Evolutionary conservation across 192 early-diverging fungal species (phyloP).

Genomic region (Allomyces macrogynus): DNA sequence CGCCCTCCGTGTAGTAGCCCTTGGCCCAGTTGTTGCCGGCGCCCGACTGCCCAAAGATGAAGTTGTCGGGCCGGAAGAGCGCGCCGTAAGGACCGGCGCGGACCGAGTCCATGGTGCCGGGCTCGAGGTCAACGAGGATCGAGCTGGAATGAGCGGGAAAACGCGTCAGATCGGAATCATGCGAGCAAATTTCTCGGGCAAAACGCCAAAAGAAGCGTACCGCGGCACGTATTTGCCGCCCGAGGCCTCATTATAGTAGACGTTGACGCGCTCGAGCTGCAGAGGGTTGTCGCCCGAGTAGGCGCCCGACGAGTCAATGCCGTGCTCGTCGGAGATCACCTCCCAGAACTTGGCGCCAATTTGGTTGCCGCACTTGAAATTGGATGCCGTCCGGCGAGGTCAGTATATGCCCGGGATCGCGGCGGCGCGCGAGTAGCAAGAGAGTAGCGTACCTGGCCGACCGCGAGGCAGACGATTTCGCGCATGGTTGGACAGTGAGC

Average conservation of each 20-base stretch:
- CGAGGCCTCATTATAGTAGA: conserved; percentile 55
- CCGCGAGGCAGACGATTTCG: not conserved
- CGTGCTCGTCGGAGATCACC: conserved; percentile 59
- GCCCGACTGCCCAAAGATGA: conserved; percentile 39
- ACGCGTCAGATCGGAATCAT: not conserved
- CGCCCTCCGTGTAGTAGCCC: conserved; percentile 60
- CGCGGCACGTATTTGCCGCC: conserved; percentile 51
- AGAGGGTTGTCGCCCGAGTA: conserved; percentile 35
- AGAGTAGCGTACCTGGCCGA: not conserved
- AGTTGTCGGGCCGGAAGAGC: conserved; percentile 51
- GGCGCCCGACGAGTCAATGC: conserved; percentile 37
- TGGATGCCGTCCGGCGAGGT: not conserved
- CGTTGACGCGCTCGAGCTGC: conserved; percentile 59
- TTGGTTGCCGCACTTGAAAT: conserved; percentile 11
- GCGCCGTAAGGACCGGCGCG: conserved; percentile 26
- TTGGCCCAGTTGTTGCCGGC: conserved; percentile 96
- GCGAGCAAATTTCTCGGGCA: not conserved
- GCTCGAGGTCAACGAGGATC: conserved; percentile 60
- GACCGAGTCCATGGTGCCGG: conserved; percentile 49
- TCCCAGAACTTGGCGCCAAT: conserved; percentile 82
- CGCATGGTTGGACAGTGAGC: not conserved
- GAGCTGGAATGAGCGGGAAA: conserved; percentile 15
- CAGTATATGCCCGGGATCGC: not conserved
- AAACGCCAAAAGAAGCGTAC: conserved; percentile 7
- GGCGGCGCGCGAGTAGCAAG: not conserved